Conservation (phyloP, 371 early-diverging fungal genomes). For the Lichtheimia ornata region DNA sequence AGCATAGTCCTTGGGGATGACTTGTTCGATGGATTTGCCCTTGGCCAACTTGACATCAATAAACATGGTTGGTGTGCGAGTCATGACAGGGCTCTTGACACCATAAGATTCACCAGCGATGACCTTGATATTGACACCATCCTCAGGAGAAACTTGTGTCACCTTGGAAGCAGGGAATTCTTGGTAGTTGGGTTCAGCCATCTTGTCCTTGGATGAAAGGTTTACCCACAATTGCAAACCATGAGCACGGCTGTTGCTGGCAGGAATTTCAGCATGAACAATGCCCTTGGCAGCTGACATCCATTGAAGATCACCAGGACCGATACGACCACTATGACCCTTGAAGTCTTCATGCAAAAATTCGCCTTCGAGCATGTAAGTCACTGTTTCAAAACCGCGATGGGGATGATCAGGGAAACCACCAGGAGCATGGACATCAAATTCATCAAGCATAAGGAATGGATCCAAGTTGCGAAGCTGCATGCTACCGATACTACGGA, state of each 20-base stretch:
- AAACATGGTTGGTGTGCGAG: constrained; percentile 73
- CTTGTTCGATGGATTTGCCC: constrained; percentile 54
- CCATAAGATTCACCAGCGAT: constrained; percentile 77
- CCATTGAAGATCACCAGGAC: constrained; percentile 65
- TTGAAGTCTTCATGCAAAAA: constrained; percentile 82
- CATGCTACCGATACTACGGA: constrained; percentile 70
- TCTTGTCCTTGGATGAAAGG: constrained; percentile 78
- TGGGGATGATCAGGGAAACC: constrained; percentile 71
- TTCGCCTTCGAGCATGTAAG: constrained; percentile 75
- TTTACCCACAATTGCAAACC: constrained; percentile 90
- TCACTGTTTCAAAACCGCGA: constrained; percentile 82
- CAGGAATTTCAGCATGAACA: constrained; percentile 80
- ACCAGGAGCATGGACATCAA: constrained; percentile 55
- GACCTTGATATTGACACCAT: constrained; percentile 69
- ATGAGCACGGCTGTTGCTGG: constrained; percentile 42
- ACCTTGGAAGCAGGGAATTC: constrained; percentile 67
- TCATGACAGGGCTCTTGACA: constrained; percentile 58
- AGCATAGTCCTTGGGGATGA: constrained; percentile 60
- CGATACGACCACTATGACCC: constrained; percentile 73
- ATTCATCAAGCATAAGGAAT: constrained; percentile 84
- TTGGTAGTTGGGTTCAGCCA: constrained; percentile 77
- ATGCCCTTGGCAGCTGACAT: constrained; percentile 76
- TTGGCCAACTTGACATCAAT: constrained; percentile 66
- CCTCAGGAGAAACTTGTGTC: constrained; percentile 52
- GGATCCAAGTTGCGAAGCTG: constrained; percentile 77